Evolutionary conservation across 2,329 filamentous ascomycete species (phyloP), one percentile per base, ranked within the genome.

Genomic region (Colletotrichum karsti): DNA sequence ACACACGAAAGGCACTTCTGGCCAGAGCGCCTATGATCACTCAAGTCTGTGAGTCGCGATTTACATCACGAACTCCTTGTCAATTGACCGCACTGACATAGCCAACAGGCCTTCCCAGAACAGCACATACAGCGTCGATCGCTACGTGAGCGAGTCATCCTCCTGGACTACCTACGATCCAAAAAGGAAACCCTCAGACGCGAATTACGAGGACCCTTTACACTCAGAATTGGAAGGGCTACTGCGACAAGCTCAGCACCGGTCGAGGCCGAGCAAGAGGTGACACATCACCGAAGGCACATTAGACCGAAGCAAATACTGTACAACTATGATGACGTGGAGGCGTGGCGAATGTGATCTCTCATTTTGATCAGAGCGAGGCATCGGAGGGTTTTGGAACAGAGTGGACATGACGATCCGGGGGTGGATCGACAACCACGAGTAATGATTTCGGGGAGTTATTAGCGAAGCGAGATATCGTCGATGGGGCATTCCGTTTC

Each of bases 61-160:
- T 42, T 48, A n/a, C n/a, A n/a, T 12, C 15, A 30, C n/a, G 24
- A 7, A 15, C 33, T 56, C 4, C 51, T 35, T 39, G 39, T 15
- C 8, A 26, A 39, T 13, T 5, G 26, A 35, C 26, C n/a, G 30
- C 35, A 39, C 48, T 68, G 54, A 59, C 54, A 22, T 42, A 59
- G 60, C 26, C 44, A 50, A 53, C 42, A 67, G 64, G 2, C 7
- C 28, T 24, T 10, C 51, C 30, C 48, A 66, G n/a, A 60, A 20
- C 48, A 12, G 18, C 7, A 13, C 48, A 13, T 68, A 68, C 50
- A 70, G 54, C 50, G 33, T 70, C 18, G 58, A 48, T 51, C 68
- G 64, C 22, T 70, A 60, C 55, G 20, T 51, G n/a, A 42, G 4
- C 28, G 59, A 50, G 48, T 39, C 54, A 56, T 58, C 64, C 42